Evolutionary conservation across 2,329 filamentous ascomycete species (phyloP).

Genomic region (Aureobasidium leucospermi): DNA sequence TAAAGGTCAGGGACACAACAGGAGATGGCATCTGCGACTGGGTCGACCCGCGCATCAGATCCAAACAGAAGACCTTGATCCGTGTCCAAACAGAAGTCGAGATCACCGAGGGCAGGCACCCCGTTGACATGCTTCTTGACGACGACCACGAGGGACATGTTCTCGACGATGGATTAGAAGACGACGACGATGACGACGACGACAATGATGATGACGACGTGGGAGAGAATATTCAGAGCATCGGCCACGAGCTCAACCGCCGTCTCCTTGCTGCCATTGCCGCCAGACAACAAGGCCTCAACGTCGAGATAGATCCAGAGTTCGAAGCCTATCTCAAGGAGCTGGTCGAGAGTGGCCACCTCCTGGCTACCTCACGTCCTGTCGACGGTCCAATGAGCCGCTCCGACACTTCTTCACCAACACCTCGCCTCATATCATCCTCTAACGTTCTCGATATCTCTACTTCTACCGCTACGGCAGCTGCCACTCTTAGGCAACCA

Average conservation of each 20-base stretch:
- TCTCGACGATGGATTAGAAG: background rate
- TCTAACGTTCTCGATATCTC: background rate
- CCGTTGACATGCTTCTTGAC: background rate
- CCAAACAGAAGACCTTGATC: slow-evolving; percentile 21
- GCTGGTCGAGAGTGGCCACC: slow-evolving; percentile 24
- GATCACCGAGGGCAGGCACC: slow-evolving; percentile 4
- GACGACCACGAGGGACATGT: background rate
- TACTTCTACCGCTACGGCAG: background rate
- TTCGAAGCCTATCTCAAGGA: slow-evolving; percentile 30
- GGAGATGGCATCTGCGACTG: slow-evolving; percentile 60
- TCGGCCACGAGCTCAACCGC: slow-evolving; percentile 12
- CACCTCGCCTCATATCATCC: background rate
- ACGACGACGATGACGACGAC: slow-evolving; percentile 17
- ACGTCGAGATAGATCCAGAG: slow-evolving; percentile 23
- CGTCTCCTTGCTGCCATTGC: slow-evolving; percentile 17
- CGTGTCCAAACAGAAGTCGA: slow-evolving; percentile 7
- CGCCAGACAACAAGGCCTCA: slow-evolving; percentile 26
- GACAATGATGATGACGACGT: slow-evolving; percentile 17
- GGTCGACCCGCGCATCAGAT: slow-evolving; percentile 40
- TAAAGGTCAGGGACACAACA: slow-evolving; percentile 63
- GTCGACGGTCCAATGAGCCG: slow-evolving; percentile 7
- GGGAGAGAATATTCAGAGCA: background rate
- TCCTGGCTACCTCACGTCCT: slow-evolving; percentile 11
- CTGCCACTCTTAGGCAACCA: background rate
- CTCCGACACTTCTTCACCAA: background rate